Evolutionary conservation across 2,329 filamentous ascomycete species (phyloP), one percentile per base, ranked within the genome.

Genomic region (Coniochaeta sp.): DNA sequence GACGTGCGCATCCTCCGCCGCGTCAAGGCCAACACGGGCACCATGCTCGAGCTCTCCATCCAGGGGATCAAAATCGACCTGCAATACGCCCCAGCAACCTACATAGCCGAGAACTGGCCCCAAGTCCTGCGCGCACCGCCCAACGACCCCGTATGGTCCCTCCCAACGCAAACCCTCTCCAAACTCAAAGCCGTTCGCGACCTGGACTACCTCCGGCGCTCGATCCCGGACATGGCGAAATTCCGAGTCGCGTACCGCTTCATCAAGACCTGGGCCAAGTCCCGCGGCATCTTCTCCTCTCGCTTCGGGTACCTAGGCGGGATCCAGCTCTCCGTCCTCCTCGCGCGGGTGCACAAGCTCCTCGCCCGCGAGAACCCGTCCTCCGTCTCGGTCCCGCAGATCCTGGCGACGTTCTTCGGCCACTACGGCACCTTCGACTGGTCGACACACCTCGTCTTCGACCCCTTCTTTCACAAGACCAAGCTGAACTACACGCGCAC

Each of bases 161-260:
- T 87, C 10, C 70, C 82, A 0, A 68, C 76, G 2, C 73, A 77
- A 35, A 78, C 77, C 0, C 68, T 87, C 13, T 71, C 75, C 47
- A 85, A 85, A 55, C 70, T 88, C 26, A 87, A 87, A 60, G 78
- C 83, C 1, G 74, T 76, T 28, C 75, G 84, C 16, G 85, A 88
- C 56, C 67, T 85, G 16, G 72, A 74, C 51, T 85, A 84, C 60
- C 68, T 88, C 24, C 73, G 74, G 20, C 73, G 74, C 9, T 83
- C 81, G 0, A 68, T 86, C 10, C 83, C 83, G 0, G 78, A 85
- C 45, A 68, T 81, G 45, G 67, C 73, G 1, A 69, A 74, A 9
- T 88, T 86, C 61, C 75, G 77, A 6, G 58, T 76, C 7, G 81
- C 82, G 0, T 79, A 85, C 58, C 74, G 79, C 1, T 71, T 77